Percentiles rank a stretch among this genome's conserved stretches.
phyloP scores from a whole-genome alignment of 768 basidiomycete genomes.

The Cystofilobasidium bisporidii region DNA sequence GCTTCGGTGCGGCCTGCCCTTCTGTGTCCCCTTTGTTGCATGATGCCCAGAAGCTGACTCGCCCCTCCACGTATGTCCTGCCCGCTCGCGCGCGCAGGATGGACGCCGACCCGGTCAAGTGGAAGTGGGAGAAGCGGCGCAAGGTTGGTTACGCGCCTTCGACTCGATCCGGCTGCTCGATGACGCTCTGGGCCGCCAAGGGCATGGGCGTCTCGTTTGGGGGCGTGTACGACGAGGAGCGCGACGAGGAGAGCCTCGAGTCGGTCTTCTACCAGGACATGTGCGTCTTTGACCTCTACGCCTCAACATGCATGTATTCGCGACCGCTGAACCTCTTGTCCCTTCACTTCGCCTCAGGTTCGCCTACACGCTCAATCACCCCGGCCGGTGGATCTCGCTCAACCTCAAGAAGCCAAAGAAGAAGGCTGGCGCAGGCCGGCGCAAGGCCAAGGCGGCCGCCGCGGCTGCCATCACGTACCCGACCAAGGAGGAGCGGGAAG shows the following conservation, averaged over 20 bases:
- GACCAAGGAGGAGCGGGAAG: slow-evolving; percentile 24
- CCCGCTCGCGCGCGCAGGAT: slow-evolving; percentile 35
- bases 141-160: slow-evolving; percentile 63
- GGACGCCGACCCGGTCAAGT: slow-evolving; percentile 44
- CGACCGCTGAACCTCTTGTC: slow-evolving; percentile 31
- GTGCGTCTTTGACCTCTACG: no score
- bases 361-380: slow-evolving; percentile 63
- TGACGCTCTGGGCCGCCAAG: slow-evolving; percentile 66
- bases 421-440: slow-evolving; percentile 42
- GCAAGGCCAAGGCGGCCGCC: slow-evolving; percentile 43
- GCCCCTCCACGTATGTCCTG: no score
- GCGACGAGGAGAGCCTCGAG: slow-evolving; percentile 68
- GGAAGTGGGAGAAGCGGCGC: slow-evolving; percentile 83
- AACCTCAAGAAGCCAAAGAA: slow-evolving; percentile 57
- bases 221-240: slow-evolving; percentile 79
- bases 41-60: no score
- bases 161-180: slow-evolving; percentile 70
- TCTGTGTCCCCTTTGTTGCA: slow-evolving; percentile 8
- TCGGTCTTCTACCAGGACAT: slow-evolving; percentile 81
- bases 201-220: slow-evolving; percentile 72
- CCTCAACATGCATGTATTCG: no score
- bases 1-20: slow-evolving; percentile 49
- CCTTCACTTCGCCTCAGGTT: slow-evolving; percentile 45
- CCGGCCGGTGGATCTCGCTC: slow-evolving; percentile 70
- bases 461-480: slow-evolving; percentile 30